phyloP scores from a whole-genome alignment of 441 rosid species.

The Gossypium davidsonii region DNA sequence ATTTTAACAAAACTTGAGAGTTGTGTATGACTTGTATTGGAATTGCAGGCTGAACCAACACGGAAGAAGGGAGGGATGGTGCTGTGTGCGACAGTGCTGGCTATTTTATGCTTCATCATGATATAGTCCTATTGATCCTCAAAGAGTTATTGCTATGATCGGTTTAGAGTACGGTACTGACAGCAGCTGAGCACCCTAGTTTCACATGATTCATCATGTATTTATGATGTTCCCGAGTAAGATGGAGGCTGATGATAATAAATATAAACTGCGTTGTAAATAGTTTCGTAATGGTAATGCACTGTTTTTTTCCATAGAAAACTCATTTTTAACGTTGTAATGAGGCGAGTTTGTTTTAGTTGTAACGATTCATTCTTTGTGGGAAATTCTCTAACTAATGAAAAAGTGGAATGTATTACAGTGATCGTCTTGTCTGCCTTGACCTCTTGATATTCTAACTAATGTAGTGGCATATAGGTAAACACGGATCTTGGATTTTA shows the following conservation, averaged over 20 bases:
- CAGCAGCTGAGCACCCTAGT: background rate
- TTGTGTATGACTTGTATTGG: background rate
- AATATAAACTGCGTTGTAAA: background rate
- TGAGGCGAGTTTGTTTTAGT: background rate
- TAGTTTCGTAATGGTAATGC: background rate
- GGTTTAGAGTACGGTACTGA: background rate
- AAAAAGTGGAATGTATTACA: background rate
- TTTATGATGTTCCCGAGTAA: background rate
- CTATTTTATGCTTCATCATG: constrained; percentile 83
- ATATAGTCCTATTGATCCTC: constrained; percentile 60
- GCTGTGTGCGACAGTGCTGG: constrained; percentile 80
- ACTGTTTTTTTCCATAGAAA: background rate
- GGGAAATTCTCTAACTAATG: background rate
- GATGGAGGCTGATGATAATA: background rate
- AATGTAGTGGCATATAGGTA: too few species aligned
- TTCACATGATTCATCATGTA: background rate
- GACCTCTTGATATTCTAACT: background rate
- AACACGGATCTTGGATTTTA: too few species aligned
- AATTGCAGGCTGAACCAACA: constrained; percentile 76
- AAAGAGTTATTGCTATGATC: constrained; percentile 57
- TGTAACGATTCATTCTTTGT: constrained; percentile 1
- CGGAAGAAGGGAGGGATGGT: constrained; percentile 76
- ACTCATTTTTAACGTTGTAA: background rate
- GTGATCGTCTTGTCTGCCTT: background rate
- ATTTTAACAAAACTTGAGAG: background rate